Base-by-base conservation (phyloP, 805 yeast genomes). In the Candida saitoana region DNA sequence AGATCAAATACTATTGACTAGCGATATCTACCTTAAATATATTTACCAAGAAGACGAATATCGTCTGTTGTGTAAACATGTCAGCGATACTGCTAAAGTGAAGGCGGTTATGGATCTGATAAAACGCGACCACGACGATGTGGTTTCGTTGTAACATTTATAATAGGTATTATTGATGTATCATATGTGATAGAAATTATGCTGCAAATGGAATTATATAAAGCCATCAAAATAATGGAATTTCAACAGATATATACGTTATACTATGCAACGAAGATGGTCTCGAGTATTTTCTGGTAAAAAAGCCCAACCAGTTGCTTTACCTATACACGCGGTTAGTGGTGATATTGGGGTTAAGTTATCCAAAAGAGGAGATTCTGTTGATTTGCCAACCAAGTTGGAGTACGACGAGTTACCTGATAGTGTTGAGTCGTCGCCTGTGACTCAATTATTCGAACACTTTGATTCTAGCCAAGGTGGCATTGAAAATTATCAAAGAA, bases 1-100 rank as follows among this genome's bases (percentile, higher is more conserved):
- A 36, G 69, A 67, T 42, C 66, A 59, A 41, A 44, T 55, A 35
- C 15, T 24, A 9, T 54, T 63, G 25, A 48, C 50, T 18, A 38
- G 40, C 34, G 38, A 36, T 25, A 16, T 14, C 9, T 24, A 20
- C 4, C 25, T 36, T 8, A 14, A 16, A 30, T 36, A 20, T 17
- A 36, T 36, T 5, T 36, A 36, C 38, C 31, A 36, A 22, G 31
- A 24, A 6, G 17, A 22, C 12, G 29, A 14, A 17, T 36, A 36
- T 16, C 38, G 15, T 5, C 11, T 6, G 25, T 16, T 12, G 4
- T 36, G 38, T 17, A 24, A 14, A 24, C 32, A 29, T 14, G 16
- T 29, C 5, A 15, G 30, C 12, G 12, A n/a, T 14, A 6, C 11
- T 6, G 19, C 9, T 4, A 16, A 11, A 14, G 31, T n/a, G 7